Percentiles rank a stretch among this genome's conserved stretches.
Conservation (phyloP, 2,329 filamentous ascomycete genomes). For the Alternaria hordeiaustralica region DNA sequence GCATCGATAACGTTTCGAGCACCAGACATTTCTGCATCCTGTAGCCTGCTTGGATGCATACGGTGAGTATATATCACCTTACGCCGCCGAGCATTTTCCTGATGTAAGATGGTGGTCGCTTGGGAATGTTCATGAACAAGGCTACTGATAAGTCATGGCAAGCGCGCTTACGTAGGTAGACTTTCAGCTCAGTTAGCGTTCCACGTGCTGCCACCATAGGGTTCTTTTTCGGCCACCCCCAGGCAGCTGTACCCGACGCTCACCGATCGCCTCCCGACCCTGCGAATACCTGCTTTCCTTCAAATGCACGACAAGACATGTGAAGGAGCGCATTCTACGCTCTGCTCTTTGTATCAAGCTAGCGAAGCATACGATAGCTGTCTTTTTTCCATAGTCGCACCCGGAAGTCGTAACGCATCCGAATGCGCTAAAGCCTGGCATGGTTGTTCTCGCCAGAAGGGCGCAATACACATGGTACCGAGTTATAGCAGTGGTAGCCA, state of each 20-base stretch:
- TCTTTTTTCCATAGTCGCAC: background rate
- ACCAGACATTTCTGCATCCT: background rate
- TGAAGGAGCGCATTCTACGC: background rate
- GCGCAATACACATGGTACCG: background rate
- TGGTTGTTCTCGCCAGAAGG: background rate
- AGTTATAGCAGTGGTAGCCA: constrained; percentile 11
- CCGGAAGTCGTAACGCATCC: background rate
- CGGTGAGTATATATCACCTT: background rate
- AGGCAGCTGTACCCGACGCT: constrained; percentile 1
- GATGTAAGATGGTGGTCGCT: constrained; percentile 3
- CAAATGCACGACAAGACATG: constrained; percentile 1
- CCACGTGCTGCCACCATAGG: constrained; percentile 5
- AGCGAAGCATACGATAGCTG: background rate
- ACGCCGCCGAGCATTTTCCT: background rate
- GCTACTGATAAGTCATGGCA: constrained; percentile 18
- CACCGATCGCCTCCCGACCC: background rate
- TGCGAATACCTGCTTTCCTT: background rate
- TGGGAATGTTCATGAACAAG: constrained; percentile 2
- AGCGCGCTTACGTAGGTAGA: constrained; percentile 16
- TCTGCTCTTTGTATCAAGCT: background rate
- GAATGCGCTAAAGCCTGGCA: background rate
- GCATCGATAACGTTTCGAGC: background rate
- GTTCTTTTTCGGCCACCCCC: background rate
- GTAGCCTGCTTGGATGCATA: background rate
- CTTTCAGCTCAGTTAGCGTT: background rate